Base-by-base conservation (phyloP, 345 rosid genomes). In the Salix viminalis region DNA sequence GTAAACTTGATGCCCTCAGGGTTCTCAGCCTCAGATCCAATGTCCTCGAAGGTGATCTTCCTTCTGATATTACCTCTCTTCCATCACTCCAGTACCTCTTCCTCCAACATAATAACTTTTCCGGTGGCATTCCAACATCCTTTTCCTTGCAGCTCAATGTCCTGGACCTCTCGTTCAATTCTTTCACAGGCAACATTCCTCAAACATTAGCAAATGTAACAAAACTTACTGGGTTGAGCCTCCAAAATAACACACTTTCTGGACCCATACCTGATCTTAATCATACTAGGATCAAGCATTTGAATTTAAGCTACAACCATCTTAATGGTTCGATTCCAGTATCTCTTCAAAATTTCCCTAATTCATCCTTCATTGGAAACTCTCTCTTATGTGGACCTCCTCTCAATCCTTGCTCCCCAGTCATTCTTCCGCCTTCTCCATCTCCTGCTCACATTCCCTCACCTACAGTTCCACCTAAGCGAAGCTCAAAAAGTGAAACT, bases 291-390 rank as follows among this genome's bases (percentile, higher is more conserved):
- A 84, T 94, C 62, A 84, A 80, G 80, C 89, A 67, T 80, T 79
- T 94, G 65, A 92, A 92, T 85, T 76, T 94, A 79, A 87, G 96
- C 84, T 84, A 85, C 80, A 94, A 94, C 72, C 84, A 87, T 82
- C 90, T 94, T 56, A 85, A 82, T 61, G 98, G 98, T 69, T 82
- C 90, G 16, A 85, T 94, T 72, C 97, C 98, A 6, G 70, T 72
- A 21, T 73, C 89, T 28, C 92, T 94, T 77, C 84, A 85, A 74
- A 82, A 82, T 24, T 94, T 91, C 75, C 90, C 96, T 7, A 85
- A 82, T 79, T 90, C 97, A 52, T 87, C 96, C 42, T 94, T 94
- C 82, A 67, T 69, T 7, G 97, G 97, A 60, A 94, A 94, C 86
- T 37, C 84, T 68, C 68, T 78, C 64, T 81, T 91, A 66, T 90